Evolutionary conservation across 2,329 filamentous ascomycete genomes (phyloP), one percentile per base, ranked within the genome.

Genomic region (Cladosporium sp.): DNA sequence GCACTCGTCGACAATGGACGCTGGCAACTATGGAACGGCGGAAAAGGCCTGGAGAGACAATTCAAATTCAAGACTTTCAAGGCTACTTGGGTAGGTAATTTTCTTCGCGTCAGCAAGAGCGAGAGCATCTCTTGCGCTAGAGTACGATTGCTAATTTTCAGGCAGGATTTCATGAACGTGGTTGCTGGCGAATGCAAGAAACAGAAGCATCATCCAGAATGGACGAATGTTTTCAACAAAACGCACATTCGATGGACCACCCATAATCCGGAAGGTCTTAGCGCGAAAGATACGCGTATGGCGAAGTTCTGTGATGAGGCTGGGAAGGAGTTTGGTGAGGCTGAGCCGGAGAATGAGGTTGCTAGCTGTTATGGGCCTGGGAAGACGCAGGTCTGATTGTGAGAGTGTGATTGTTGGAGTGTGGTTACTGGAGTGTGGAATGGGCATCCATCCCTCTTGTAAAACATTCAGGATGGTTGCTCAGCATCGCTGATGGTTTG

Each of bases 181-280:
- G 77, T 88, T 12, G 81, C 84, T 9, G 69, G 82, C 27, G 78
- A 87, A 59, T 86, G 83, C 68, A 84, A 85, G 61, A 65, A 78
- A 32, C 76, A 78, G 60, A 85, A 81, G 58, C 85, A 89, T 63
- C 85, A 89, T 60, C 85, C 85, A 0, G 85, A 88, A 65, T 88
- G 85, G 85, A 84, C 82, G 2, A 88, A 89, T 61, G 84, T 86
- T 7, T 88, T 84, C 68, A 88, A 86, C 63, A 83, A 78, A 5
- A 79, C 80, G 0, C 82, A 82, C 58, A 80, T 89, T 54, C 78
- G 83, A 42, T 88, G 85, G 85, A 88, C 84, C 7, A 88, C 85
- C 1, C 85, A 88, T 63, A 77, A 70, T 51, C 84, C 84, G 0
- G 69, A 72, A 7, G 85, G 85, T 1, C 69, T 89, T n/a, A 84